Percentiles rank a stretch among this genome's conserved stretches.
These are phyloP conservation scores for Quercus parvula DNA, from an alignment of 306 rosid species.

Conservation along the genomic window DNA sequence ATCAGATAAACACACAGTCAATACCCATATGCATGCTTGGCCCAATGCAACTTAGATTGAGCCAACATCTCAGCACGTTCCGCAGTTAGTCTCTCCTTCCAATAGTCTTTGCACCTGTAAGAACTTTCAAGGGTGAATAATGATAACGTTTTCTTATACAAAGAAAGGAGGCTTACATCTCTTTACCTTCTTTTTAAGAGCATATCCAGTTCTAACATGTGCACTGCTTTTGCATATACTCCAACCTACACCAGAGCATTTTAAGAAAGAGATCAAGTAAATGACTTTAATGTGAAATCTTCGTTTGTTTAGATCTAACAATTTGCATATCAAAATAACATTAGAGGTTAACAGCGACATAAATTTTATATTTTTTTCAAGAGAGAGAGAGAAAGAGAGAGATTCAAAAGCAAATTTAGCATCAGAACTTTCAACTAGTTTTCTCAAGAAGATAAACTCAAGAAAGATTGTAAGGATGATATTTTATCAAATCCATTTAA, in stretches of 20 bases:
- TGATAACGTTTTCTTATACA: not conserved
- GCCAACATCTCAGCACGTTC: conserved; percentile 52
- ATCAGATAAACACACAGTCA: conserved; percentile 18
- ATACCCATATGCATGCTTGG: conserved; percentile 41
- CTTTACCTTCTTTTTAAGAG: conserved; percentile 73
- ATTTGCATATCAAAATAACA: not conserved
- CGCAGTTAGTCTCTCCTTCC: conserved; percentile 60
- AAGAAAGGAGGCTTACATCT: conserved; percentile 7
- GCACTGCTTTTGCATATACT: conserved; percentile 61
- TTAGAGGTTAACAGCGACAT: not conserved
- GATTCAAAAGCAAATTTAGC: not conserved
- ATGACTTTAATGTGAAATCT: not conserved
- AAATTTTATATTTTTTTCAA: not conserved
- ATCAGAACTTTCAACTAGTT: not conserved
- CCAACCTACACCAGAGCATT: conserved; percentile 48
- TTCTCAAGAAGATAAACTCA: not conserved
- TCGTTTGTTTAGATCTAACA: not conserved
- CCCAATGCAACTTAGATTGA: conserved; percentile 73
- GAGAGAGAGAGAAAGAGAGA: not conserved
- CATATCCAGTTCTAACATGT: conserved; percentile 70
- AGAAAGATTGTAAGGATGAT: not conserved
- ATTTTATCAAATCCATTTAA: not conserved
- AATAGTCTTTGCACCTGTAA: conserved; percentile 63
- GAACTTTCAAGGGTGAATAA: conserved; percentile 7
- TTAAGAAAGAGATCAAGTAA: not conserved